Evolutionary conservation across 768 basidiomycete genomes (phyloP).

Genomic region (Coprinopsis marcescibilis): DNA sequence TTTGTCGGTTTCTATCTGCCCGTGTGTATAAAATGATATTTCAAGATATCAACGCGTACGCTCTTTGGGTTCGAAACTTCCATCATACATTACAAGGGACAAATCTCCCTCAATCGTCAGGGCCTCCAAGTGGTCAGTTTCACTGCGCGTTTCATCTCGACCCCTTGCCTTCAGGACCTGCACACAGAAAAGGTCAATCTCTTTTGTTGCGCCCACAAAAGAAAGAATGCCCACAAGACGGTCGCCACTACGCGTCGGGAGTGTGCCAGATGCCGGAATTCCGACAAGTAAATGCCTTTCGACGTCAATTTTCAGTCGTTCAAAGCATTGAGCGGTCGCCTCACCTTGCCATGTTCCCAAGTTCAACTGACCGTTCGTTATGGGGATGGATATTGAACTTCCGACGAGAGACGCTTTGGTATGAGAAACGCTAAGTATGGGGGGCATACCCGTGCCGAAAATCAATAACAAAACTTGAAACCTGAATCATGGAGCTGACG

Average conservation of each 20-base stretch:
- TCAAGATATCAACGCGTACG: too few species aligned
- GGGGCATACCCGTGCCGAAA: constrained; percentile 4
- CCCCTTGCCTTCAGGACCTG: too few species aligned
- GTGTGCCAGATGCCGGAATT: constrained; percentile 71
- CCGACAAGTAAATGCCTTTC: constrained; percentile 79
- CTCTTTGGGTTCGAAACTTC: too few species aligned
- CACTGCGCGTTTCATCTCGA: too few species aligned
- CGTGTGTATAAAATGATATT: too few species aligned
- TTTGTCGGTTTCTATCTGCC: too few species aligned
- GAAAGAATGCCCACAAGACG: constrained; percentile 49
- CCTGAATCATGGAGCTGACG: constrained; percentile 22
- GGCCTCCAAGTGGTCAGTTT: too few species aligned
- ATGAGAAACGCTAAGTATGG: constrained; percentile 90
- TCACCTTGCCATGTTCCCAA: constrained; percentile 92
- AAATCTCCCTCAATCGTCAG: too few species aligned
- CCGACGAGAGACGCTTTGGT: constrained; percentile 87
- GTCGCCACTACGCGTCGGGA: constrained; percentile 73
- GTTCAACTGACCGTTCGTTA: constrained; percentile 70
- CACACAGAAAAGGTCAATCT: too few species aligned
- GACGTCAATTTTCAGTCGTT: neutral
- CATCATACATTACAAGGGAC: too few species aligned
- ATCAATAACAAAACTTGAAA: neutral
- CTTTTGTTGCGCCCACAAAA: too few species aligned
- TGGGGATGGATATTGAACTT: constrained; percentile 75
- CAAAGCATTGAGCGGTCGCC: neutral